Conservation (phyloP, 2,329 filamentous ascomycete genomes). For the Cadophora malorum region DNA sequence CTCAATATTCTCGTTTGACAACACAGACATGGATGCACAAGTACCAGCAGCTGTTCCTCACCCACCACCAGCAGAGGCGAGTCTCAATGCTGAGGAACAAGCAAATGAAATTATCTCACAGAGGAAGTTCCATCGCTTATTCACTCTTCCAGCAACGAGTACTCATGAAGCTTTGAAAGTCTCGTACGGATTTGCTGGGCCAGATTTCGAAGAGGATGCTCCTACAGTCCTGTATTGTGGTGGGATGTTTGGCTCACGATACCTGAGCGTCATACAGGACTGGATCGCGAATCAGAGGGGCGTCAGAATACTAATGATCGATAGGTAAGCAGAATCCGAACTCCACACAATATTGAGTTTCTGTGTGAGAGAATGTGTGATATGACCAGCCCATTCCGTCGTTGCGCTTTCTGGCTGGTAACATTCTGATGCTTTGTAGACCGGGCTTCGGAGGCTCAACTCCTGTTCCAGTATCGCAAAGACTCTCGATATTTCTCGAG, state of each 20-base stretch:
- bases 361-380: background rate
- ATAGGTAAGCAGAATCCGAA: constrained; percentile 44
- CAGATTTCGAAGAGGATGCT: constrained; percentile 36
- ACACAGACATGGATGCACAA: constrained; percentile 9
- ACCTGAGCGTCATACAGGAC: constrained; percentile 41
- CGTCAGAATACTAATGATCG: constrained; percentile 48
- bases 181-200: constrained; percentile 40
- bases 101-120: constrained; percentile 31
- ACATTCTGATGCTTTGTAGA: constrained; percentile 42
- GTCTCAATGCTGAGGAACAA: constrained; percentile 26
- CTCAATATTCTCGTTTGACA: background rate
- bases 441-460: constrained; percentile 54
- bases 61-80: background rate
- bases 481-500: constrained; percentile 51
- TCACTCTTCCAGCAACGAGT: constrained; percentile 38
- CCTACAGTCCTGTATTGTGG: constrained; percentile 48
- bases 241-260: constrained; percentile 50
- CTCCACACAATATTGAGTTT: background rate
- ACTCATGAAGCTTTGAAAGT: constrained; percentile 37
- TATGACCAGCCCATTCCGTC: background rate
- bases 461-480: constrained; percentile 45
- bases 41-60: constrained; percentile 8
- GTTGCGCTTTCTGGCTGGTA: background rate
- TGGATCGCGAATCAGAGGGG: constrained; percentile 43
- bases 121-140: constrained; percentile 39